Conservation (phyloP, 352 stramenopile species). For the Albugo laibachii region DNA sequence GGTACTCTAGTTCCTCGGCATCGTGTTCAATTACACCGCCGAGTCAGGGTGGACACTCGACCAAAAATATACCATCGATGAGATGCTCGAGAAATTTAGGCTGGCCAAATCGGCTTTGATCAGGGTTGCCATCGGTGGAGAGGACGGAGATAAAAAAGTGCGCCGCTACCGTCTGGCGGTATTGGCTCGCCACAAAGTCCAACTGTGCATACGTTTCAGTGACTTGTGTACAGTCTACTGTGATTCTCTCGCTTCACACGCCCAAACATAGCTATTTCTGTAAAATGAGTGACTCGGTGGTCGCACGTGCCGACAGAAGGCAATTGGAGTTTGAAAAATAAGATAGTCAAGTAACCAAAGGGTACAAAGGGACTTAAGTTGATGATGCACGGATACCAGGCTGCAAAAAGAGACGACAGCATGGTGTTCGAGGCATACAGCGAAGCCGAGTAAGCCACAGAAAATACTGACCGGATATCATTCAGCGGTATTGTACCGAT, state of each 20-base stretch:
- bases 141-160: neutral
- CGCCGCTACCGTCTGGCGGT: neutral
- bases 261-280: neutral
- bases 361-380: neutral
- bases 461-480: conserved; percentile 9
- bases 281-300: neutral
- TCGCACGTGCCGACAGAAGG: neutral
- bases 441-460: conserved; percentile 9
- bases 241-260: neutral
- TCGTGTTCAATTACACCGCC: neutral
- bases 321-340: neutral
- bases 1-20: neutral
- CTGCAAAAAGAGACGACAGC: neutral
- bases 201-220: neutral
- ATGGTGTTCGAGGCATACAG: conserved; percentile 4
- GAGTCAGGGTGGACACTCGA: neutral
- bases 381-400: neutral
- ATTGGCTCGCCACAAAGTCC: neutral
- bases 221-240: neutral
- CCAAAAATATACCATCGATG: neutral
- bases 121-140: neutral
- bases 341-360: neutral
- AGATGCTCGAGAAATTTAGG: neutral
- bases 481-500: conserved; percentile 5
- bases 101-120: neutral